Percentiles rank a stretch among this genome's conserved stretches.
These are phyloP conservation scores for Boletus rubroflammeus DNA, from an alignment of 768 basidiomycete species.

Conservation along the genomic window DNA sequence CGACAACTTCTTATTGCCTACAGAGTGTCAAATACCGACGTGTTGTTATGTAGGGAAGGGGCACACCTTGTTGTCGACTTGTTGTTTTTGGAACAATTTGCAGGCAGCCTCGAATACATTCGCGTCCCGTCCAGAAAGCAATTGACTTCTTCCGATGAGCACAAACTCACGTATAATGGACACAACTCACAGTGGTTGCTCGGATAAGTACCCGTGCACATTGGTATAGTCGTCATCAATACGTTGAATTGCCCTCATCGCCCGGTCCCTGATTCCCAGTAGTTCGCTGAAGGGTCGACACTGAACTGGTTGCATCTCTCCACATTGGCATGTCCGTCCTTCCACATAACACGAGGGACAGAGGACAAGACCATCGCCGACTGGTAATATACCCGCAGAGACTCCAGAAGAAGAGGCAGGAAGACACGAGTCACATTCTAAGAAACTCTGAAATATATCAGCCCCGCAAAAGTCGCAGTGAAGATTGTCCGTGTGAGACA, in stretches of 20 bases:
- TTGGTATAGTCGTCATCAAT: conserved; percentile 9
- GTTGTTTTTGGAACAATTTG: conserved; percentile 21
- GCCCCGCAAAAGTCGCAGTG: conserved; percentile 77
- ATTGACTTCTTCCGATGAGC: conserved; percentile 19
- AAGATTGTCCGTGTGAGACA: conserved; percentile 29
- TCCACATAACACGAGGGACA: conserved; percentile 76
- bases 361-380: conserved; percentile 47
- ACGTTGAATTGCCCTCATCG: conserved; percentile 28
- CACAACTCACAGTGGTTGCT: conserved; percentile 22
- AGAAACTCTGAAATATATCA: conserved; percentile 80
- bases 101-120: conserved; percentile 35
- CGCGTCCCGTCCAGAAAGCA: conserved; percentile 19
- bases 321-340: conserved; percentile 69
- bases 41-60: neutral
- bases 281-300: conserved; percentile 49
- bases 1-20: conserved; percentile 23
- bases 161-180: neutral
- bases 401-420: conserved; percentile 11
- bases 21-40: neutral
- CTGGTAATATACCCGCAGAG: conserved; percentile 14
- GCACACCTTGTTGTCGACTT: conserved; percentile 13
- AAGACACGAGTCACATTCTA: conserved; percentile 60
- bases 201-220: conserved; percentile 12
- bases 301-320: conserved; percentile 58
- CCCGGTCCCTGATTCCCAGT: conserved; percentile 40